These are phyloP conservation scores for Hymenoscyphus scutula DNA, from an alignment of 2,329 filamentous ascomycete genomes.

Conservation along the genomic window DNA sequence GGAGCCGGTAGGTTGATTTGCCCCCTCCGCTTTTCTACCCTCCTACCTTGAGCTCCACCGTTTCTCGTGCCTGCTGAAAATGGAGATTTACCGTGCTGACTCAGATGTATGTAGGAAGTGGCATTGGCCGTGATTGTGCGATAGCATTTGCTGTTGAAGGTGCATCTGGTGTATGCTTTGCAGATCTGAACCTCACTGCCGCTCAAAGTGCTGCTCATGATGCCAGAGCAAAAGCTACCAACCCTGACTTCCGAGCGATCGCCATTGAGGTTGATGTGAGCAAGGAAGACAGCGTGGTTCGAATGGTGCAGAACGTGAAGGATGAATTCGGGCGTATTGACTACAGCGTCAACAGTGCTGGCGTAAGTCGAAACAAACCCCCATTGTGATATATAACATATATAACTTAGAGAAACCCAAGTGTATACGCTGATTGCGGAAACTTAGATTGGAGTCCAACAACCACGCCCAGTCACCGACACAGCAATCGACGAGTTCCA, in stretches of 20 bases:
- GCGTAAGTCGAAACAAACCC: not conserved
- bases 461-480: not conserved
- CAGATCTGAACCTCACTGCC: constrained; percentile 1
- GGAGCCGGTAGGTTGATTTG: not conserved
- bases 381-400: not conserved
- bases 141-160: constrained; percentile 2
- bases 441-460: constrained; percentile 1
- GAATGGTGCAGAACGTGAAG: not conserved
- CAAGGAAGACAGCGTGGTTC: not conserved
- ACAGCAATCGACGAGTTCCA: constrained; percentile 3
- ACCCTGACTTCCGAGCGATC: not conserved
- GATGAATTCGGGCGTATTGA: constrained; percentile 5
- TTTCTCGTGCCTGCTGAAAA: not conserved
- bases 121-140: constrained; percentile 7
- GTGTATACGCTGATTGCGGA: not conserved
- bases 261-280: constrained; percentile 1
- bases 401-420: not conserved
- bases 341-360: constrained; percentile 3
- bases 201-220: not conserved
- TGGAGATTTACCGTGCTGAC: not conserved
- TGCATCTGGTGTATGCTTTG: not conserved
- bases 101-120: not conserved
- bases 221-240: not conserved
- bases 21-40: not conserved
- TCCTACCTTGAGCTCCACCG: not conserved